These are phyloP conservation scores for Botryotinia calthae DNA, from an alignment of 2,329 filamentous ascomycete genomes.

Conservation along the genomic window DNA sequence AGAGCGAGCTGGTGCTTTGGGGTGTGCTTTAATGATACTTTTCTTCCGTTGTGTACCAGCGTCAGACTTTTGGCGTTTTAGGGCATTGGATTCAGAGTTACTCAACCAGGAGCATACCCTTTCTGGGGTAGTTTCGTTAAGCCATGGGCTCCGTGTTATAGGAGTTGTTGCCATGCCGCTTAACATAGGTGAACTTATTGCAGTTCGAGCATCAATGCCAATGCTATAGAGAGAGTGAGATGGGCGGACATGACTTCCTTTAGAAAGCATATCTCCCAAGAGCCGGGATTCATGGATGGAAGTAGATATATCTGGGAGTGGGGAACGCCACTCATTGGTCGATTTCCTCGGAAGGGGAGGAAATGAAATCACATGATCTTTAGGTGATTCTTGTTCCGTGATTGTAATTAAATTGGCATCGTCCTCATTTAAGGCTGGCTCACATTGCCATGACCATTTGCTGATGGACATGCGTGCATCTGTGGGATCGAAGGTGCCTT, in stretches of 20 bases:
- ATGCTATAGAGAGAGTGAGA: conserved; percentile 29
- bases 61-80: conserved; percentile 12
- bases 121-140: conserved; percentile 9
- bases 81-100: not conserved
- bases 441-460: conserved; percentile 28
- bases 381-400: conserved; percentile 19
- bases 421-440: conserved; percentile 20
- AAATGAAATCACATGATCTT: conserved; percentile 31
- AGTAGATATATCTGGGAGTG: conserved; percentile 31
- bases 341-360: conserved; percentile 32
- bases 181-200: not conserved
- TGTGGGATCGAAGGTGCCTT: conserved; percentile 28
- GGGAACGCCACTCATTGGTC: conserved; percentile 34
- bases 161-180: conserved; percentile 1
- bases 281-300: not conserved
- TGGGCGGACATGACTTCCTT: not conserved
- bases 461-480: conserved; percentile 30
- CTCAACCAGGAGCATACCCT: conserved; percentile 11
- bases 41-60: not conserved
- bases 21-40: conserved; percentile 26
- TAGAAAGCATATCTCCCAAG: not conserved
- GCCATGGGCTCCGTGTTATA: not conserved
- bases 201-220: conserved; percentile 28
- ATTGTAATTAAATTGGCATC: not conserved
- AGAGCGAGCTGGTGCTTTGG: conserved; percentile 25